A percentile compares a stretch with the other conserved stretches of the same genome.
These are phyloP conservation scores for Pyrus pyrifolia DNA, from an alignment of 306 rosid species.

Conservation along the genomic window DNA sequence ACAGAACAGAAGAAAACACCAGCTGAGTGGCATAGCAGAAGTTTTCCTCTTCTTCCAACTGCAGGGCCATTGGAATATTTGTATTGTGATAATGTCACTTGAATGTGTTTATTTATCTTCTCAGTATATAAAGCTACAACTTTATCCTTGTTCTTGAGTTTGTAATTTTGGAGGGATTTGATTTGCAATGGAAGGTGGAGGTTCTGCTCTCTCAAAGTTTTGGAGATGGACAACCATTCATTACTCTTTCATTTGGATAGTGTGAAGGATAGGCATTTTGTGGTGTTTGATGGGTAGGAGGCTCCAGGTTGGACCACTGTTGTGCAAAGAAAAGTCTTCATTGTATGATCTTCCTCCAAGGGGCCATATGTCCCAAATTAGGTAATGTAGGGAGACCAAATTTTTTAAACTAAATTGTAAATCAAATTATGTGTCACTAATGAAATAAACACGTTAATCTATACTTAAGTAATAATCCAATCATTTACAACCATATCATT, in stretches of 20 bases:
- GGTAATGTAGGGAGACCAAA: too few species aligned
- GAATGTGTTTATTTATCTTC: background rate
- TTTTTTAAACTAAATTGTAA: too few species aligned
- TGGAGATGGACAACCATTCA: slow-evolving; percentile 43
- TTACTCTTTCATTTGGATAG: slow-evolving; percentile 43
- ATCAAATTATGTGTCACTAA: too few species aligned
- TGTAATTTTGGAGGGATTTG: slow-evolving; percentile 18
- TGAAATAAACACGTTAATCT: too few species aligned
- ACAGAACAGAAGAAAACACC: slow-evolving; percentile 3
- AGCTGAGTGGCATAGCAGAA: slow-evolving; percentile 32
- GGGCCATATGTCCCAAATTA: background rate
- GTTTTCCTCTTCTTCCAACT: background rate
- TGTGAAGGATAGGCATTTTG: slow-evolving; percentile 51
- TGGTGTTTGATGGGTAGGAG: slow-evolving; percentile 42
- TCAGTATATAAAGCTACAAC: too few species aligned
- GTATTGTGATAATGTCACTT: background rate
- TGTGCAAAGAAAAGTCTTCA: background rate
- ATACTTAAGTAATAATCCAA: too few species aligned
- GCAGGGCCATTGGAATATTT: background rate
- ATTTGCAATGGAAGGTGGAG: slow-evolving; percentile 27
- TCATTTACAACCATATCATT: too few species aligned
- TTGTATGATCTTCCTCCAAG: background rate
- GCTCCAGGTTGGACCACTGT: slow-evolving; percentile 6
- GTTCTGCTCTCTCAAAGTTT: slow-evolving; percentile 20
- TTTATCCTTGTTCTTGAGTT: slow-evolving; percentile 2